Conservation (phyloP, 2,329 filamentous ascomycete genomes). For the Phialophora expanda region DNA sequence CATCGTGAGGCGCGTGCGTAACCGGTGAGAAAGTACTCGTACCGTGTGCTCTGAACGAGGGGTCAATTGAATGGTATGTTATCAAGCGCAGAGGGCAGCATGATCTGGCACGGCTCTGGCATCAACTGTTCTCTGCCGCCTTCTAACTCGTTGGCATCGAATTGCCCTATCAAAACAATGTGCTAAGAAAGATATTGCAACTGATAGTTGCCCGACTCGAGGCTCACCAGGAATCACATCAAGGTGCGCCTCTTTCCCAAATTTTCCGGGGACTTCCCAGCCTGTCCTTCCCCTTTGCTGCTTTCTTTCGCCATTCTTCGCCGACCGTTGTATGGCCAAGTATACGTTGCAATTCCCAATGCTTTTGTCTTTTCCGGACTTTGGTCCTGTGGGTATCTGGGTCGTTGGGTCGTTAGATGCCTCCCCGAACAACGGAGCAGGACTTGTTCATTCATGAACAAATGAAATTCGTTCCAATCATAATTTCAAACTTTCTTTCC, state of each 20-base stretch:
- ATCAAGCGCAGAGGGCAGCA: neutral
- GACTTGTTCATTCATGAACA: slow-evolving; percentile 29
- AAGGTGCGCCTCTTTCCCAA: neutral
- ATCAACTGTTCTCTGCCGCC: neutral
- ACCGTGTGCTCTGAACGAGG: neutral
- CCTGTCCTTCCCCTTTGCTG: slow-evolving; percentile 6
- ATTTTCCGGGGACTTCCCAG: neutral
- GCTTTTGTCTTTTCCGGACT: slow-evolving; percentile 27
- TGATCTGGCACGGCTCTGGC: neutral
- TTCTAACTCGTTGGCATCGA: neutral
- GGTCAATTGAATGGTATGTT: neutral
- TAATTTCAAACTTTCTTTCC: slow-evolving; percentile 16
- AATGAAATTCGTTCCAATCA: slow-evolving; percentile 38
- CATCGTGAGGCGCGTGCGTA: neutral
- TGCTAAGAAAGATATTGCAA: slow-evolving; percentile 11
- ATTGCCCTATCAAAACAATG: neutral
- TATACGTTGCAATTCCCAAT: slow-evolving; percentile 27
- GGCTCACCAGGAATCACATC: neutral
- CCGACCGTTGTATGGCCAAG: slow-evolving; percentile 27
- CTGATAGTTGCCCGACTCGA: slow-evolving; percentile 15
- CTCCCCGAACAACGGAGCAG: slow-evolving; percentile 13
- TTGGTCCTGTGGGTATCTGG: slow-evolving; percentile 33
- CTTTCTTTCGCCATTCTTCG: slow-evolving; percentile 17
- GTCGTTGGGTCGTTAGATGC: slow-evolving; percentile 22
- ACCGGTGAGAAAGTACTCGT: neutral